A percentile compares a stretch with the other conserved stretches of the same genome.
phyloP scores from a whole-genome alignment of 192 early-diverging fungal genomes.

The Lunasporangiospora selenospora region DNA sequence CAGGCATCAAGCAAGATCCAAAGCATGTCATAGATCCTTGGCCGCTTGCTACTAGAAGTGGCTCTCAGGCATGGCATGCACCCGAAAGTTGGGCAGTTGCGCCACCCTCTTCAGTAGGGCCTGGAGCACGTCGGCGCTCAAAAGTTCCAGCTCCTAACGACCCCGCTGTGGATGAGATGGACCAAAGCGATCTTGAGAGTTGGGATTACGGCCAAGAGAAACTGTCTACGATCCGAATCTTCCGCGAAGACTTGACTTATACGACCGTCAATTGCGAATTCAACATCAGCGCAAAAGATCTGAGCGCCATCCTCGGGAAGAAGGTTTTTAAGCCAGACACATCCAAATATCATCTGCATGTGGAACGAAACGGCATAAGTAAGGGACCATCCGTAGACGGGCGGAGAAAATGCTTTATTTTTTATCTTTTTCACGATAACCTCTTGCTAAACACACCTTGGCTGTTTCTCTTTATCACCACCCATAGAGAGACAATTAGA shows the following conservation, averaged over 20 bases:
- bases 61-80: constrained; percentile 27
- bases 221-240: constrained; percentile 68
- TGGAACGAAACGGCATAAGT: constrained; percentile 51
- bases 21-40: no score
- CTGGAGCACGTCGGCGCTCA: constrained; percentile 18
- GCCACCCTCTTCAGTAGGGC: background rate
- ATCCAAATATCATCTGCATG: constrained; percentile 54
- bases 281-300: constrained; percentile 74
- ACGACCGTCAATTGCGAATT: constrained; percentile 76
- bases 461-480: background rate
- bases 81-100: constrained; percentile 46
- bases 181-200: constrained; percentile 23
- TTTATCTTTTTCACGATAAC: constrained; percentile 24
- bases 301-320: constrained; percentile 75
- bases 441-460: constrained; percentile 54
- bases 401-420: background rate
- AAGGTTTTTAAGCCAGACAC: constrained; percentile 86
- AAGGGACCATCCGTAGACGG: constrained; percentile 17
- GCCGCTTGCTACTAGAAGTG: constrained; percentile 14
- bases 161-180: constrained; percentile 21
- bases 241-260: constrained; percentile 81
- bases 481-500: constrained; percentile 72
- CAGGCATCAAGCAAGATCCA: constrained; percentile 19
- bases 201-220: constrained; percentile 41
- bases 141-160: constrained; percentile 19